These are phyloP conservation scores for Didymella pomorum DNA, from an alignment of 2,329 filamentous ascomycete genomes.

Conservation along the genomic window DNA sequence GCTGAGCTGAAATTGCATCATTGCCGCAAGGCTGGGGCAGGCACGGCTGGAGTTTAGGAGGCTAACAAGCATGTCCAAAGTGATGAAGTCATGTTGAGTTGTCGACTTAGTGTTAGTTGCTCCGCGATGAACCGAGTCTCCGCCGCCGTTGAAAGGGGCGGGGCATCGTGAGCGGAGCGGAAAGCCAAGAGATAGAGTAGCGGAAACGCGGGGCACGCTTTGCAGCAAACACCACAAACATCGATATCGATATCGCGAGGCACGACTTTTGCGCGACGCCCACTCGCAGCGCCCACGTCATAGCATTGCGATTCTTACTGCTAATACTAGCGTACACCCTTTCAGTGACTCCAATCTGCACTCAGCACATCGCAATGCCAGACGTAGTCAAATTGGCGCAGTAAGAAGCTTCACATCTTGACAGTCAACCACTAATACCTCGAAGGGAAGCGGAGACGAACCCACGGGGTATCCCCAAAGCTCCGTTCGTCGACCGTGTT, in stretches of 20 bases:
- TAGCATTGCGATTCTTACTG: not conserved
- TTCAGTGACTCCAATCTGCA: not conserved
- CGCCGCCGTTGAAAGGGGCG: not conserved
- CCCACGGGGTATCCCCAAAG: conserved; percentile 81
- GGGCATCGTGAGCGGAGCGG: not conserved
- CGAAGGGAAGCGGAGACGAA: conserved; percentile 64
- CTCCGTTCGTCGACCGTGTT: conserved; percentile 86
- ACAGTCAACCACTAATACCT: not conserved
- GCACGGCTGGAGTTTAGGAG: not conserved
- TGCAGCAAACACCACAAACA: conserved; percentile 21
- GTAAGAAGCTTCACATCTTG: conserved; percentile 15
- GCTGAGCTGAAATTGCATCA: not conserved
- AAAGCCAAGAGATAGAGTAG: conserved; percentile 1
- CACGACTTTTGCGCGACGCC: conserved; percentile 13
- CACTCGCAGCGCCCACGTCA: not conserved
- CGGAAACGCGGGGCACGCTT: conserved; percentile 23
- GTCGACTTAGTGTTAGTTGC: not conserved
- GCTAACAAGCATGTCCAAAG: not conserved
- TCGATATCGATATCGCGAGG: conserved; percentile 1
- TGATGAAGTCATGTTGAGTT: conserved; percentile 11
- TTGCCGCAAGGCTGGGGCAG: not conserved
- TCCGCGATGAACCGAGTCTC: not conserved
- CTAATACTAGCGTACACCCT: not conserved
- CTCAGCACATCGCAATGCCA: conserved; percentile 7
- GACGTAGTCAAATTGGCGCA: conserved; percentile 22